phyloP scores from a whole-genome alignment of 805 yeast genomes.

The Barnettozyma vustinii region DNA sequence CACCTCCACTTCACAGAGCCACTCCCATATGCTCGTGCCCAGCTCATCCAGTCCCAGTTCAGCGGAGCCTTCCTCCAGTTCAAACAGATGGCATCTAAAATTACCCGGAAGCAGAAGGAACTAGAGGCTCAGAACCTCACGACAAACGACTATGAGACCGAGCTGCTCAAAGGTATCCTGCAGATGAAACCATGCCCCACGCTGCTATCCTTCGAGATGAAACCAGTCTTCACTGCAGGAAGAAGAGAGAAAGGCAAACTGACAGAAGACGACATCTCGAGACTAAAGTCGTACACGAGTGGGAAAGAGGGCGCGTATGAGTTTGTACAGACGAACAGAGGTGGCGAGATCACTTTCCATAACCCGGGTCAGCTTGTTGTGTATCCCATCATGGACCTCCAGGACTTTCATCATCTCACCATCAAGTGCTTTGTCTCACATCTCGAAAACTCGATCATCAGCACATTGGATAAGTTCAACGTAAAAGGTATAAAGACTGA shows the following conservation, averaged over 20 bases:
- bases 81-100: slow-evolving; percentile 47
- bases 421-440: slow-evolving; percentile 62
- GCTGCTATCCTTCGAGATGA: slow-evolving; percentile 76
- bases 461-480: slow-evolving; percentile 35
- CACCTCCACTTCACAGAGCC: slow-evolving; percentile 39
- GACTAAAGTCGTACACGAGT: slow-evolving; percentile 17
- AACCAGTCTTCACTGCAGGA: slow-evolving; percentile 89
- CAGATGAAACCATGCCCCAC: slow-evolving; percentile 56
- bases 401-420: slow-evolving; percentile 48
- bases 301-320: slow-evolving; percentile 32
- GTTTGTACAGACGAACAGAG: slow-evolving; percentile 77
- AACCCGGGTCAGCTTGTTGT: slow-evolving; percentile 93
- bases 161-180: slow-evolving; percentile 38
- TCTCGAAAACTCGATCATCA: slow-evolving; percentile 54
- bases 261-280: slow-evolving; percentile 23
- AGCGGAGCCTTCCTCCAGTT: slow-evolving; percentile 52
- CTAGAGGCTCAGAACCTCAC: slow-evolving; percentile 35
- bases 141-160: slow-evolving; percentile 43
- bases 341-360: slow-evolving; percentile 96
- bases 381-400: slow-evolving; percentile 72
- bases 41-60: slow-evolving; percentile 49
- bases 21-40: slow-evolving; percentile 43
- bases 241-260: slow-evolving; percentile 63
- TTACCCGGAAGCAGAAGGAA: slow-evolving; percentile 34
- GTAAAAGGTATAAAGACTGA: slow-evolving; percentile 45